Evolutionary conservation across 805 yeast genomes (phyloP).

Genomic region (Jamesozyma lodderae): DNA sequence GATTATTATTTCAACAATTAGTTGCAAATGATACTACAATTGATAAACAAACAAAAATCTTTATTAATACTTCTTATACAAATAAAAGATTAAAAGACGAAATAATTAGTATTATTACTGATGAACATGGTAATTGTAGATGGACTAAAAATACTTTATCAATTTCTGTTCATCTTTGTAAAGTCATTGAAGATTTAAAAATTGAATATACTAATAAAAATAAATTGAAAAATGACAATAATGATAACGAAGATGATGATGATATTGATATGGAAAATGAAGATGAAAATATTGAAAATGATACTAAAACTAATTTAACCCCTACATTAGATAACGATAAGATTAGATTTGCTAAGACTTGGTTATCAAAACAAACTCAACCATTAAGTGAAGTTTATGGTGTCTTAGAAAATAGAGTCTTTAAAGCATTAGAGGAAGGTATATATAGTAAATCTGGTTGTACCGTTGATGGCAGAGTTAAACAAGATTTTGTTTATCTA

Average conservation of each 20-base stretch:
- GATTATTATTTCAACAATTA: slow-evolving; percentile 64
- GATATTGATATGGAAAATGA: slow-evolving; percentile 9
- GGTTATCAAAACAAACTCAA: slow-evolving; percentile 81
- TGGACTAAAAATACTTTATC: slow-evolving; percentile 80
- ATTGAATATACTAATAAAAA: slow-evolving; percentile 13
- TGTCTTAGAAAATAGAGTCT: slow-evolving; percentile 59
- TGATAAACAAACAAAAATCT: slow-evolving; percentile 28
- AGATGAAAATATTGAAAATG: not conserved
- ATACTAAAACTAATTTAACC: slow-evolving; percentile 6
- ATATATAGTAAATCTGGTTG: slow-evolving; percentile 30
- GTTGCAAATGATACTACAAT: slow-evolving; percentile 31
- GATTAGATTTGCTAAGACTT: slow-evolving; percentile 53
- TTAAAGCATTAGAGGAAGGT: slow-evolving; percentile 37
- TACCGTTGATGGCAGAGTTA: slow-evolving; percentile 33
- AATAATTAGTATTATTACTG: slow-evolving; percentile 69
- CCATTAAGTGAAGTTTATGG: slow-evolving; percentile 72
- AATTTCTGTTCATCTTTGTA: slow-evolving; percentile 47
- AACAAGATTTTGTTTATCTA: slow-evolving; percentile 28
- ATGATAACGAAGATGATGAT: slow-evolving; percentile 7
- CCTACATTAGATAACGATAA: slow-evolving; percentile 24
- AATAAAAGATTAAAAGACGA: slow-evolving; percentile 52
- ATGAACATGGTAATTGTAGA: slow-evolving; percentile 77
- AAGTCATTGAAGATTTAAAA: slow-evolving; percentile 25
- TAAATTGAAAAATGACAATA: slow-evolving; percentile 1
- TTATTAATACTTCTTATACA: slow-evolving; percentile 32